phyloP scores from a whole-genome alignment of 2,329 filamentous ascomycete genomes.

The Trichophyton schoenleinii region DNA sequence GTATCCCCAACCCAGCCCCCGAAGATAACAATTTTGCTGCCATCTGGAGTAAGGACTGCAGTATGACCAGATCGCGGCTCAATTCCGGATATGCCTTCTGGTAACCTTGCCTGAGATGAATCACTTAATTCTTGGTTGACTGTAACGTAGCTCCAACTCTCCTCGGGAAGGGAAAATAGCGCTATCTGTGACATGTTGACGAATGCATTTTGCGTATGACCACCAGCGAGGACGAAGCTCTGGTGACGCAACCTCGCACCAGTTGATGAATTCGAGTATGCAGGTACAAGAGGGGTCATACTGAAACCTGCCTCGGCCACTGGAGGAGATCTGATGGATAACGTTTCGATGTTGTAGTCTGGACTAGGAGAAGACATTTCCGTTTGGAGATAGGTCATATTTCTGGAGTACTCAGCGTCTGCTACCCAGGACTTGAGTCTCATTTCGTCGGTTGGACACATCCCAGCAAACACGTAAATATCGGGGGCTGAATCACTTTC shows the following conservation, averaged over 20 bases:
- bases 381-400: conserved; percentile 52
- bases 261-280: conserved; percentile 52
- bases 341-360: conserved; percentile 25
- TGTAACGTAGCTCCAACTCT: conserved; percentile 70
- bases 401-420: conserved; percentile 63
- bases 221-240: conserved; percentile 69
- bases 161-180: conserved; percentile 73
- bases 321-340: conserved; percentile 48
- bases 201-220: conserved; percentile 71
- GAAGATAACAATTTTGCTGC: conserved; percentile 61
- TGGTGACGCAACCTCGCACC: conserved; percentile 58
- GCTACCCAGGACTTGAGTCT: conserved; percentile 49
- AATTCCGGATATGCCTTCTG: conserved; percentile 40
- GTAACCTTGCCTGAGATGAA: conserved; percentile 45
- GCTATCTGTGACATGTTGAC: conserved; percentile 91
- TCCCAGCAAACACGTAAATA: conserved; percentile 74
- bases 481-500: conserved; percentile 32
- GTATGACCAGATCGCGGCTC: conserved; percentile 85
- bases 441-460: conserved; percentile 54
- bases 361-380: conserved; percentile 12
- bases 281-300: conserved; percentile 59
- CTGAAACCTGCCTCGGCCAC: conserved; percentile 78
- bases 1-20: conserved; percentile 90
- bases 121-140: conserved; percentile 38
- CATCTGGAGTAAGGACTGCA: conserved; percentile 66